Base-by-base conservation (phyloP, 2,329 filamentous ascomycete genomes). In the Lecanoromycetidae sp. region DNA sequence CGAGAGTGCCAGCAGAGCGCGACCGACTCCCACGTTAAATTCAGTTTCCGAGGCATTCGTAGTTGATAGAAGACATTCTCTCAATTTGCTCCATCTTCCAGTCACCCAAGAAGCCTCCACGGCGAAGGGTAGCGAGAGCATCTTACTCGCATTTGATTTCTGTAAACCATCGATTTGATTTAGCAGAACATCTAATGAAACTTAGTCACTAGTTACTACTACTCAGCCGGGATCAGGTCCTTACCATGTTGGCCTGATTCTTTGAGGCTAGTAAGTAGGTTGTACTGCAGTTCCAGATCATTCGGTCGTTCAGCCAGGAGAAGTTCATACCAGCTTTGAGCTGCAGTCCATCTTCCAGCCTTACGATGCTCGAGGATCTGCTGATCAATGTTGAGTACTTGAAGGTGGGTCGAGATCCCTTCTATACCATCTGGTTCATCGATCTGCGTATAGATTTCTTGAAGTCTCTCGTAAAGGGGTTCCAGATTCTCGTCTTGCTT, bases 361-460 rank as follows among this genome's bases (percentile, higher is more conserved):
- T 94, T 96, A 48, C 84, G 79, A 65, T 98, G 87, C 57, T 93
- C 87, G 46, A 95, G 72, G 26, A 95, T 83, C 61, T 96, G 88
- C 61, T 95, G 90, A 51, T 94, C 84, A 41, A 95, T 82, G 55
- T 93, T 85, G n/a, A 96, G 70, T 9, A 87, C 79, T 49, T 84
- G 82, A 3, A 96, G 70, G 60, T 91, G 84, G 17, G 87, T 80
- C 1, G 90, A 94, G 51, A 98, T 90, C 2, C 91, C 91, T 60
- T 96, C 88, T 27, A 98, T 80, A 1, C 90, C 88, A 63, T 99
- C 91, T 0, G 91, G 93, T 57, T 99, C 91, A 58, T 99, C 91
- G 51, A 99, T 96, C 57, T 95, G 84, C 1, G 87, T 86, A 63
- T 98, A 99, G 15, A 98, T 94, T 44, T 90, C 81, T 59, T 96